Conservation (phyloP, 768 basidiomycete genomes). For the Cyclocybe cylindracea region DNA sequence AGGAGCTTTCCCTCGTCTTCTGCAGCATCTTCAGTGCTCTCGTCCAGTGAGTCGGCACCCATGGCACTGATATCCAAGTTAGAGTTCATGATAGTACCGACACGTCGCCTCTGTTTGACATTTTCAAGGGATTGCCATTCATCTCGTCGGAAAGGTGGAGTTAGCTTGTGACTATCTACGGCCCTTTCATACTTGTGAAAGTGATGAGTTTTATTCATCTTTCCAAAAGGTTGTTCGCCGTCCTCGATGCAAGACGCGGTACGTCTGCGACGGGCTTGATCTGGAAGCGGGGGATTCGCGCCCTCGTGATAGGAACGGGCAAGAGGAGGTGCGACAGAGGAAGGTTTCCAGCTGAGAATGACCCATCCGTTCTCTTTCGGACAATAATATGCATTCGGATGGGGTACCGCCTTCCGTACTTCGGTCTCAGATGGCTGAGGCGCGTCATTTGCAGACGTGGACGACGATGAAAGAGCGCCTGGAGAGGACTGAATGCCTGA, state of each 20-base stretch:
- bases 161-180: constrained; percentile 68
- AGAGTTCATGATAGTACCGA: constrained; percentile 32
- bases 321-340: constrained; percentile 61
- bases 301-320: constrained; percentile 50
- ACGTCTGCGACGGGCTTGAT: constrained; percentile 50
- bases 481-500: constrained; percentile 24
- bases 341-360: constrained; percentile 68
- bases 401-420: constrained; percentile 69
- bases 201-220: constrained; percentile 72
- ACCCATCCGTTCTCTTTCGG: constrained; percentile 84
- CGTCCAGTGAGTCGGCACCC: constrained; percentile 31
- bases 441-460: constrained; percentile 13
- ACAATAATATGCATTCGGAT: constrained; percentile 84
- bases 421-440: constrained; percentile 55
- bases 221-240: constrained; percentile 44
- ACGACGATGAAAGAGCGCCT: constrained; percentile 16
- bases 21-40: constrained; percentile 33
- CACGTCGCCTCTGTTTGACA: constrained; percentile 54
- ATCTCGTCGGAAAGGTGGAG: constrained; percentile 57
- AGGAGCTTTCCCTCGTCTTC: constrained; percentile 58
- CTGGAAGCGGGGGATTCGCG: constrained; percentile 51
- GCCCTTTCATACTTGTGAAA: constrained; percentile 76
- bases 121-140: constrained; percentile 58
- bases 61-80: constrained; percentile 47
- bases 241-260: constrained; percentile 54